Evolutionary conservation across 129 eudicot genomes (phyloP), one percentile per base, ranked within the genome.

Genomic region (Tagetes patula): DNA sequence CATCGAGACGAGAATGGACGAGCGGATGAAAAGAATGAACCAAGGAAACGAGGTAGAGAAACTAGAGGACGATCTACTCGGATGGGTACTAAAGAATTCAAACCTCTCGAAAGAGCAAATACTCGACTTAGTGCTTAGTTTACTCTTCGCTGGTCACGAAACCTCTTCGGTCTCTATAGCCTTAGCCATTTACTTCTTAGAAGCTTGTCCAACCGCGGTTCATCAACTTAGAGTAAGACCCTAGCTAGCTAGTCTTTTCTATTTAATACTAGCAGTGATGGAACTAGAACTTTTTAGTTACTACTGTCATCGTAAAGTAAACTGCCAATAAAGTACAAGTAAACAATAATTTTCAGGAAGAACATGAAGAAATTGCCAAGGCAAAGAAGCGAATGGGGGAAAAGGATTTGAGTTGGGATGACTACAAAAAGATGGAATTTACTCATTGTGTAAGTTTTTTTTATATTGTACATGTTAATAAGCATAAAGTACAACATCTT

Each of bases 91-190:
- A 48, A 90, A 87, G 82, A 84, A 90, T 62, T 87, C 98, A 0
- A 80, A 77, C 74, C 96, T 94, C 27, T 83, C 92, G 1, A 94
- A 91, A 40, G 98, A 94, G 75, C 98, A 94, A 84, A 90, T 94
- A 45, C 87, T 94, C n/a, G 98, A 94, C 77, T 84, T 94, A 62
- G 90, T 94, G 5, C 72, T 94, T 33, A 94, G 98, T 68, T 82
- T 94, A 79, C 87, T 94, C 47, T 94, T 94, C 69, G 98, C 98
- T 8, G 98, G 98, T 33, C 98, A 94, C 75, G 98, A 94, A 78
- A 94, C 98, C 62, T 90, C 98, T 48, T 94, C 98, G 30, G 96
- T 94, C n/a, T 75, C 98, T 37, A 94, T 94, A 71, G 83, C 96
- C 34, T 80, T 94, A 47, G 89, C 96, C 56, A 94, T 94, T 67